These are phyloP conservation scores for Candida sp. DNA, from an alignment of 1,139 yeast species.

Conservation along the genomic window DNA sequence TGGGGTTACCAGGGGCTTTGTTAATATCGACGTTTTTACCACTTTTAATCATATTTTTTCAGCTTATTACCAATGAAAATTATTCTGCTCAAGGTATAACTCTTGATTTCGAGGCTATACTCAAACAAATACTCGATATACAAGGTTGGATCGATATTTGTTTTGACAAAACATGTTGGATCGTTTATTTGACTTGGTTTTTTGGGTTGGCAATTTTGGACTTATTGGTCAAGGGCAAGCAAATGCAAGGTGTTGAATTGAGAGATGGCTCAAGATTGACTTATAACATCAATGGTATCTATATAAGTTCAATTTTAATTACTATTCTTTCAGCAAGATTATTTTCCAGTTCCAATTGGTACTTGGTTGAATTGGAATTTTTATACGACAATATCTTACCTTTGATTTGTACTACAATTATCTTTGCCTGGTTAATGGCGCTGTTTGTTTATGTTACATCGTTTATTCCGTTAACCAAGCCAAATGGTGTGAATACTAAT, in stretches of 20 bases:
- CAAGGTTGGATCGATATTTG: constrained; percentile 23
- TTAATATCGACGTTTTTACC: constrained; percentile 71
- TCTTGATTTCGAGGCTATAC: constrained; percentile 36
- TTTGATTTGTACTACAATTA: constrained; percentile 58
- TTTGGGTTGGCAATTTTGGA: constrained; percentile 61
- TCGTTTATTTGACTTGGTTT: constrained; percentile 75
- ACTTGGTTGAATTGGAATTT: constrained; percentile 75
- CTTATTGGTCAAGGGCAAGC: constrained; percentile 68
- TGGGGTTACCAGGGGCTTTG: constrained; percentile 73
- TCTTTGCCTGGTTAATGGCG: constrained; percentile 65
- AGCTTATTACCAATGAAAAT: constrained; percentile 53
- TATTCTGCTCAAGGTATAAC: constrained; percentile 49
- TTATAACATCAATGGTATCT: constrained; percentile 81
- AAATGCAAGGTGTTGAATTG: constrained; percentile 61
- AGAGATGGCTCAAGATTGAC: constrained; percentile 70
- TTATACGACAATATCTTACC: constrained; percentile 67
- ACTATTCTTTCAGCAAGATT: constrained; percentile 50
- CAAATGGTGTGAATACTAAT: constrained; percentile 52
- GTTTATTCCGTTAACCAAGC: constrained; percentile 51
- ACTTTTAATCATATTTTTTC: constrained; percentile 52
- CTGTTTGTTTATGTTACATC: constrained; percentile 64
- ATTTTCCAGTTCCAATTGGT: constrained; percentile 42
- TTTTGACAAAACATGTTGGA: constrained; percentile 50
- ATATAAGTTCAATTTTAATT: constrained; percentile 47
- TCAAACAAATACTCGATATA: constrained; percentile 21